phyloP scores from a whole-genome alignment of 306 rosid genomes.

The Vigna trinervia region DNA sequence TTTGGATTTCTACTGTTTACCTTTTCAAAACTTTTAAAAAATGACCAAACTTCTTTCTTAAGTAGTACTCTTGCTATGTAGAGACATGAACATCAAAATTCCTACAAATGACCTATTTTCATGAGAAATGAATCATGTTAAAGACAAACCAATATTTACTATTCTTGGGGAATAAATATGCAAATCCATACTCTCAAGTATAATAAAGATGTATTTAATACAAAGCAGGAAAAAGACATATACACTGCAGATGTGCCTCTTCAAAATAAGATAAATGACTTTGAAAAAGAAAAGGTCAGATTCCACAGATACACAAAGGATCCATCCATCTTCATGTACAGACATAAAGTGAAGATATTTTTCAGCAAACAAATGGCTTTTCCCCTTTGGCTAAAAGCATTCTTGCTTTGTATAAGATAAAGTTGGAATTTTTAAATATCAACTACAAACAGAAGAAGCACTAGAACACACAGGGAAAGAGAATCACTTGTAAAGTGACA shows the following conservation, averaged over 20 bases:
- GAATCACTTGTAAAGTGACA: slow-evolving; percentile 6
- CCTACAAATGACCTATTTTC: background rate
- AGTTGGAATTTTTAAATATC: background rate
- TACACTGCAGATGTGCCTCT: background rate
- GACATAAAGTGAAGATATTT: slow-evolving; percentile 27
- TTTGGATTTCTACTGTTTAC: background rate
- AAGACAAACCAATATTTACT: background rate
- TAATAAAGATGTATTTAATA: background rate
- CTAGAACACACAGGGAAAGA: background rate
- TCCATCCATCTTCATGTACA: slow-evolving; percentile 23
- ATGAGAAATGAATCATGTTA: background rate
- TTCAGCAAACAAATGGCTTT: slow-evolving; percentile 21
- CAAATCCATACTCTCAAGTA: background rate
- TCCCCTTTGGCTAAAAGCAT: slow-evolving; percentile 31
- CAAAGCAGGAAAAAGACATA: background rate
- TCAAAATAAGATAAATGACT: background rate
- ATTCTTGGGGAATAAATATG: background rate
- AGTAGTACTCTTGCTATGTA: background rate
- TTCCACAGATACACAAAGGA: slow-evolving; percentile 11
- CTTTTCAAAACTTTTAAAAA: background rate
- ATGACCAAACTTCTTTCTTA: background rate
- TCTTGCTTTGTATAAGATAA: background rate
- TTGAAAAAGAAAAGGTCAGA: background rate
- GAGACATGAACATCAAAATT: slow-evolving; percentile 19
- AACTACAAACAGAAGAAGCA: slow-evolving; percentile 10